Conservation (phyloP, 495 filamentous ascomycete genomes). For the Filosporella fistucella region DNA sequence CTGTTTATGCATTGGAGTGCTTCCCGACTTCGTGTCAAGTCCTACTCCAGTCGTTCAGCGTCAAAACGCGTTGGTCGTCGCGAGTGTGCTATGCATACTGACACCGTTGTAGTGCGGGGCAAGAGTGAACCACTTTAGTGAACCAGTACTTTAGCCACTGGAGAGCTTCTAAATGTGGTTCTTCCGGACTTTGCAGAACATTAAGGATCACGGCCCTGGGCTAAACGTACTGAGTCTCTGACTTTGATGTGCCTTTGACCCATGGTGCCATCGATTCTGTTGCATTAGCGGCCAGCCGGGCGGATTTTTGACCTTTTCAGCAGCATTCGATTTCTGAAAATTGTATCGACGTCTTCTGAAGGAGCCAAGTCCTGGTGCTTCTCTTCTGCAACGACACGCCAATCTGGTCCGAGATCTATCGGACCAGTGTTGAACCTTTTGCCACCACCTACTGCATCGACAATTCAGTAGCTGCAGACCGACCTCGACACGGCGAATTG, state of each 20-base stretch:
- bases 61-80: constrained; percentile 13
- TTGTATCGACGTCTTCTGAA: constrained; percentile 5
- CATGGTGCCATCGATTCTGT: constrained; percentile 30
- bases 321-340: background rate
- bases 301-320: constrained; percentile 30
- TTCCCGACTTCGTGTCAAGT: constrained; percentile 56
- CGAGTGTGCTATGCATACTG: too few relatives aligned
- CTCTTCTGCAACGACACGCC: constrained; percentile 11
- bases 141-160: constrained; percentile 16
- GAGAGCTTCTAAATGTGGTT: constrained; percentile 3
- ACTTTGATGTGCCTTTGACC: constrained; percentile 27
- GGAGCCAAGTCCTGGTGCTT: constrained; percentile 10
- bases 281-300: constrained; percentile 53
- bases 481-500: constrained; percentile 20
- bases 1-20: constrained; percentile 45
- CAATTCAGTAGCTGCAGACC: constrained; percentile 24
- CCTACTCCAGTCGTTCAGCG: constrained; percentile 42
- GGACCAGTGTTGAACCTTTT: constrained; percentile 22
- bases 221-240: constrained; percentile 7
- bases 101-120: constrained; percentile 26
- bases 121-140: constrained; percentile 13
- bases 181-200: constrained; percentile 7
- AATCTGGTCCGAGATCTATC: constrained; percentile 21
- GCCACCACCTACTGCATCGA: constrained; percentile 24
- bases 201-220: constrained; percentile 17